phyloP scores from a whole-genome alignment of 2,329 filamentous ascomycete species.

The Aspergillus fructus region DNA sequence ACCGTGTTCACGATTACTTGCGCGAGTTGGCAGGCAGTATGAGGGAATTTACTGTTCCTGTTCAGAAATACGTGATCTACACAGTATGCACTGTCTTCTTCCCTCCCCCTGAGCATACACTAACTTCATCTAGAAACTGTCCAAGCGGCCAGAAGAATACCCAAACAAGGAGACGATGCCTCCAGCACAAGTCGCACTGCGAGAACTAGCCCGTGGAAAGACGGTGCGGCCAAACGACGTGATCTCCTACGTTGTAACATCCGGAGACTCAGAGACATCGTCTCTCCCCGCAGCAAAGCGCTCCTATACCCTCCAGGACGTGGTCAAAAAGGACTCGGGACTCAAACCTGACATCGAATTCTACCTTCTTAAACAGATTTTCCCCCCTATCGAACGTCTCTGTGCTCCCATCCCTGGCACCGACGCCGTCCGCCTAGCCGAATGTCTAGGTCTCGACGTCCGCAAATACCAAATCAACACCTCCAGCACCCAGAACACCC shows the following conservation, averaged over 20 bases:
- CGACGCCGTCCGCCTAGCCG: conserved; percentile 82
- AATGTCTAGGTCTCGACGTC: conserved; percentile 89
- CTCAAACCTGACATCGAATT: conserved; percentile 92
- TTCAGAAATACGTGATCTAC: conserved; percentile 93
- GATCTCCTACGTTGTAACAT: conserved; percentile 90
- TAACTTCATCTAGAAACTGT: conserved; percentile 65
- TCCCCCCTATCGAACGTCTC: conserved; percentile 94
- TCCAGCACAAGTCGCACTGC: conserved; percentile 90
- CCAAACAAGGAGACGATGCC: conserved; percentile 95
- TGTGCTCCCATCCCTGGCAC: conserved; percentile 95
- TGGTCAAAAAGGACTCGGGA: conserved; percentile 71
- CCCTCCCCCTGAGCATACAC: background rate
- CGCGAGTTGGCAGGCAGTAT: conserved; percentile 81
- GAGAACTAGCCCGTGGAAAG: conserved; percentile 83
- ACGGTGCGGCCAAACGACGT: conserved; percentile 90
- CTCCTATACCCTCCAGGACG: conserved; percentile 81
- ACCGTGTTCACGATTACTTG: conserved; percentile 90
- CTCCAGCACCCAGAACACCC: conserved; percentile 51
- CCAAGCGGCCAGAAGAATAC: conserved; percentile 89
- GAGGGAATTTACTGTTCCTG: conserved; percentile 72
- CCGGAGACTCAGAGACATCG: conserved; percentile 61
- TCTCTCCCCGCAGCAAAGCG: conserved; percentile 73
- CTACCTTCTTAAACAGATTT: conserved; percentile 97
- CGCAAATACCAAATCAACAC: conserved; percentile 77
- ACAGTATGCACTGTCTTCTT: conserved; percentile 53